Evolutionary conservation across 495 filamentous ascomycete genomes (phyloP).

Genomic region (Aspergillus bridgeri): DNA sequence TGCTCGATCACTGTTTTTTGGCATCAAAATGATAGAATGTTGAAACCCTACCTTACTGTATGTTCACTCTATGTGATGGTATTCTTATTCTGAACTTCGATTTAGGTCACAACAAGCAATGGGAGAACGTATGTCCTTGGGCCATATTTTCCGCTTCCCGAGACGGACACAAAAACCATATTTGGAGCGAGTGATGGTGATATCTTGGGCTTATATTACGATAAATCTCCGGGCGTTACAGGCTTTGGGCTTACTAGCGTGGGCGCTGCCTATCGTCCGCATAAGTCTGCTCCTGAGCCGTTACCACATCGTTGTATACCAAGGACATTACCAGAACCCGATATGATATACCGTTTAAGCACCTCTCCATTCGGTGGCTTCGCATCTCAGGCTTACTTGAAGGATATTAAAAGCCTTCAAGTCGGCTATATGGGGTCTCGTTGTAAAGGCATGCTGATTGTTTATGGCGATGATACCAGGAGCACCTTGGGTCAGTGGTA

Average conservation of each 20-base stretch:
- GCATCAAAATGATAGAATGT: background rate
- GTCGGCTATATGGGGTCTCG: constrained; percentile 4
- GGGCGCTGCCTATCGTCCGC: background rate
- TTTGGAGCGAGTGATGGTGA: background rate
- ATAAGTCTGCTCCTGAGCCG: background rate
- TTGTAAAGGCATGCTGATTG: background rate
- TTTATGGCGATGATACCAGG: constrained; percentile 1
- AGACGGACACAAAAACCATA: background rate
- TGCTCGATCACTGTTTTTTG: background rate
- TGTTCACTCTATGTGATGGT: no score
- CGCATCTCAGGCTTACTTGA: background rate
- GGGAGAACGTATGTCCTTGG: no score
- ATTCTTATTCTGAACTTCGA: no score
- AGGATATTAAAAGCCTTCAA: background rate
- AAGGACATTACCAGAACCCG: background rate
- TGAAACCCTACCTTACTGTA: constrained; percentile 1
- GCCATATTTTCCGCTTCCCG: background rate
- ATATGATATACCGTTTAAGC: background rate
- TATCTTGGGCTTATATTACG: background rate
- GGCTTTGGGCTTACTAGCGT: constrained; percentile 1
- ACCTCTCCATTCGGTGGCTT: constrained; percentile 3
- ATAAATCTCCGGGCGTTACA: background rate
- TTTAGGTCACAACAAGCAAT: no score
- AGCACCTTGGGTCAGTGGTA: constrained; percentile 4
- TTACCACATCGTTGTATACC: background rate